Evolutionary conservation across 1,284 basidiomycete species (phyloP), one percentile per base, ranked within the genome.

Genomic region (Ustilago bromivora): DNA sequence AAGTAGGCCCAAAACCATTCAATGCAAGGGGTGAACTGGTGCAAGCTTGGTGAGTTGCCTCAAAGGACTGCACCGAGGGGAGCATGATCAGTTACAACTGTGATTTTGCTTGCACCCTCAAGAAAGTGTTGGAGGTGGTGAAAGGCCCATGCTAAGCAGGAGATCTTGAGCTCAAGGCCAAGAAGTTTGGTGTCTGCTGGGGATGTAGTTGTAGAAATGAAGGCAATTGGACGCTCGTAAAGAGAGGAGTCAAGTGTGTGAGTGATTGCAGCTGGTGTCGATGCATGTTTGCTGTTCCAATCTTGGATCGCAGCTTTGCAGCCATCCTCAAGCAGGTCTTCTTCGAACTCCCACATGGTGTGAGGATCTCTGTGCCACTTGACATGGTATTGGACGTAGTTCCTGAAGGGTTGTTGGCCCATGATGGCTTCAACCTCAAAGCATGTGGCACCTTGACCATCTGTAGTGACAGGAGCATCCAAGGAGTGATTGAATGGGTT

Each of bases 71-170:
- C 40, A 23, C 13, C 13, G 0, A 58, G 41, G 11, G 57, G 57
- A 9, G 57, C 57, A 47, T 58, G 57, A 35, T 58, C 57, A 10
- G 57, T 58, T 11, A 58, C 19, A 6, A 49, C 41, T 28, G 47
- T 49, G 57, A 58, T 49, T 38, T 58, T 58, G 11, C n/a, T 6
- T 4, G 41, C 57, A 28, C 57, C 57, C 9, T 58, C 28, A 2
- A 58, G 46, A 17, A 32, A 58, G 57, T 58, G 57, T 19, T 58
- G 43, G 23, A 23, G 23, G 23, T 0, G 23, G 23, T 23, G 19
- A 19, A 19, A 19, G 19, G 19, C 19, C 19, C 19, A 19, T 19
- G 19, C 19, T 19, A 19, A 19, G 19, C 19, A 19, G 19, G 19
- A 19, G 19, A 19, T 19, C 1, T 19, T 1, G 19, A 19, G 19